phyloP scores from a whole-genome alignment of 106 monocot species.

The Acorus calamus region DNA sequence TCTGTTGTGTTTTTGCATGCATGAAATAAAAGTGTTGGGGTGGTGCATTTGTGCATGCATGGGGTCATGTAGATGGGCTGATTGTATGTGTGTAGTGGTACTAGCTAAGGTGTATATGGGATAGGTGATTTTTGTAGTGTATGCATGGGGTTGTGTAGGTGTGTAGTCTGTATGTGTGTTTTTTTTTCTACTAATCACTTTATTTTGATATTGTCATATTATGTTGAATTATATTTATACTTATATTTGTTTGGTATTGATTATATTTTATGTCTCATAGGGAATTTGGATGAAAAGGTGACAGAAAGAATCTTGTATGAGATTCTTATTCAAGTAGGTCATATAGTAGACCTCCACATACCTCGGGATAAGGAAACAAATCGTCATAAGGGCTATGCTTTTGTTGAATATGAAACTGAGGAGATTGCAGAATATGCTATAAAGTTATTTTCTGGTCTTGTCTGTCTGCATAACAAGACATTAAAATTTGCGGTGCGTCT shows the following conservation, averaged over 20 bases:
- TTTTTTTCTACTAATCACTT: too few species aligned
- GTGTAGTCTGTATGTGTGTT: too few species aligned
- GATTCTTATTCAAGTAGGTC: constrained; percentile 89
- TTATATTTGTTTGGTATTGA: neutral
- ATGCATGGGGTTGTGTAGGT: too few species aligned
- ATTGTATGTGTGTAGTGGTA: too few species aligned
- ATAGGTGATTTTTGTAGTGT: too few species aligned
- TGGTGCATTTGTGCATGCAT: too few species aligned
- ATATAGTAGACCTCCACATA: constrained; percentile 72
- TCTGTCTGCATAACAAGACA: constrained; percentile 60
- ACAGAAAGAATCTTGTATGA: constrained; percentile 80
- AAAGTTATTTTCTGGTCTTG: constrained; percentile 78
- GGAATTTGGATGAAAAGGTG: constrained; percentile 97
- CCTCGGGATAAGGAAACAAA: constrained; percentile 81
- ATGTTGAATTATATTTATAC: too few species aligned
- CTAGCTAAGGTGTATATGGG: too few species aligned
- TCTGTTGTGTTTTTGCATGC: too few species aligned
- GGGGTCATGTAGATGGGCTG: too few species aligned
- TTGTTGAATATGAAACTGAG: constrained; percentile 83
- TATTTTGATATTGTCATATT: too few species aligned
- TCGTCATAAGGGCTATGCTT: constrained; percentile 71
- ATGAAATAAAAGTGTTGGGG: too few species aligned
- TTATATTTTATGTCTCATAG: constrained; percentile 29
- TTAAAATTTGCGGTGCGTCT: constrained; percentile 86
- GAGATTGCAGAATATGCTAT: constrained; percentile 90